phyloP scores from a whole-genome alignment of 2,329 filamentous ascomycete species.

The Aurifilum marmelostoma region DNA sequence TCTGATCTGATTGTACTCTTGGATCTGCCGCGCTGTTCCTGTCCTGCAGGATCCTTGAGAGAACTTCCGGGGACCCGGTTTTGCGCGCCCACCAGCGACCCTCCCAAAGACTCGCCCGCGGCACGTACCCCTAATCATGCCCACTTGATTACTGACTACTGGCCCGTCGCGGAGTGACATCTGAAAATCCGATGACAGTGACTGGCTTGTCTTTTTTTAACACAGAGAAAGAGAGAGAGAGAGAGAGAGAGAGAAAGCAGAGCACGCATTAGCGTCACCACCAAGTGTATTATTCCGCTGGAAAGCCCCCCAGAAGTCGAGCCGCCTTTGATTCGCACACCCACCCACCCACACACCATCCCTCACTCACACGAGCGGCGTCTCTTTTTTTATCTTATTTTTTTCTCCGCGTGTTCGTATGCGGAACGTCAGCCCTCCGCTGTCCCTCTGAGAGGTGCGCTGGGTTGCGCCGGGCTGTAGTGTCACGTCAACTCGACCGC shows the following conservation, averaged over 20 bases:
- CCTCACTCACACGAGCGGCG: no score
- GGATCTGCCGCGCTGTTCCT: neutral
- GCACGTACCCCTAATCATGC: constrained; percentile 20
- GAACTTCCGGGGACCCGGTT: neutral
- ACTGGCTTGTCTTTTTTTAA: neutral
- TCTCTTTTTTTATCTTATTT: neutral
- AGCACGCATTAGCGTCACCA: constrained; percentile 15
- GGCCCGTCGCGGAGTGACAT: constrained; percentile 7
- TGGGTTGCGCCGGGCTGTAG: constrained; percentile 24
- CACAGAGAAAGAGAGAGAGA: neutral
- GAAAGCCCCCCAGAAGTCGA: neutral
- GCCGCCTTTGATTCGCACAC: neutral
- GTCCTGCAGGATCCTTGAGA: neutral
- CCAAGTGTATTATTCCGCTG: neutral
- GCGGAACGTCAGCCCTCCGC: neutral
- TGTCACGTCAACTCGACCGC: constrained; percentile 21
- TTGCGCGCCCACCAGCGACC: neutral
- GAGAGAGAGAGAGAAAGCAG: neutral
- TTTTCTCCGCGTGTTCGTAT: neutral
- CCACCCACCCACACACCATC: neutral
- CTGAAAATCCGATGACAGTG: neutral
- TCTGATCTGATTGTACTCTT: neutral
- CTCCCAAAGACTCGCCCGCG: neutral
- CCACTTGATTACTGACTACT: constrained; percentile 11
- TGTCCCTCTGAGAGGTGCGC: neutral